Evolutionary conservation across 192 early-diverging fungal genomes (phyloP).

Genomic region (Gonapodya sp.): DNA sequence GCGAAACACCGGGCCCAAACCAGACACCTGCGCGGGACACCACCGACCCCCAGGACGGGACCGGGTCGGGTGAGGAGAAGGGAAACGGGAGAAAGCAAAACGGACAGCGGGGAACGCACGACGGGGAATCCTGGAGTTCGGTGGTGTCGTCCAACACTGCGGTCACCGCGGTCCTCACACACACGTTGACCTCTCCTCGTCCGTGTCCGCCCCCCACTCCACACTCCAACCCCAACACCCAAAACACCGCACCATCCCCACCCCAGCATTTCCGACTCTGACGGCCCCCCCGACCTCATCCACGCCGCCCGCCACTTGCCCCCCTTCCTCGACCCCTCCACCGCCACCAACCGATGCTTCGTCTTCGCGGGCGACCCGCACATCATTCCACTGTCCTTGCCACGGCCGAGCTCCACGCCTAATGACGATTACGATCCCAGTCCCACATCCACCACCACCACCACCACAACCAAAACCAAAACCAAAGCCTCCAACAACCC

Average conservation of each 20-base stretch:
- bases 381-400: neutral
- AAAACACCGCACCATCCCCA: too few species aligned
- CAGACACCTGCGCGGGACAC: too few species aligned
- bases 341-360: neutral
- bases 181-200: neutral
- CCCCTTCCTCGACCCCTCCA: neutral
- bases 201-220: too few species aligned
- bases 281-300: neutral
- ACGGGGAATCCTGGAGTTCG: neutral
- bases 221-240: too few species aligned
- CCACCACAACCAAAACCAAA: too few species aligned
- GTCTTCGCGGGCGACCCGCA: neutral
- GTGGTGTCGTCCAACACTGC: neutral
- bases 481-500: too few species aligned
- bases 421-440: too few species aligned
- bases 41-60: too few species aligned
- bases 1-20: too few species aligned
- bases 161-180: neutral
- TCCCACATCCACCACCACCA: too few species aligned
- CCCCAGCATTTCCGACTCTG: neutral
- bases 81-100: neutral
- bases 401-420: neutral
- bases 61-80: neutral
- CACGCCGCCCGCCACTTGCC: neutral
- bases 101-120: neutral